A percentile compares a stretch with the other conserved stretches of the same genome.
Conservation (phyloP, 2,329 filamentous ascomycete genomes). For the Xylariaceae sp. region DNA sequence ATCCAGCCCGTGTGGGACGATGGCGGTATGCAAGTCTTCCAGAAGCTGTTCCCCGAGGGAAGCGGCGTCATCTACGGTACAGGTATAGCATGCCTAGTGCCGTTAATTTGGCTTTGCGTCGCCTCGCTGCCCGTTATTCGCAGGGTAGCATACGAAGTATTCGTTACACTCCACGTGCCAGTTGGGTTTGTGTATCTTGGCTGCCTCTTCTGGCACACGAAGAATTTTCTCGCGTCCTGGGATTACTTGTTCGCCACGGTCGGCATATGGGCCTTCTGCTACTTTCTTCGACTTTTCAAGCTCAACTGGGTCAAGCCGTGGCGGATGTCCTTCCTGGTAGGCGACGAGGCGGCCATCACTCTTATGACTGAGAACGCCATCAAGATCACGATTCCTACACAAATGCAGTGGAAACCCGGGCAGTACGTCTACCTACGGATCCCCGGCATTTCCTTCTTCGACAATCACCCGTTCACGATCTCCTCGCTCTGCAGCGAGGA, state of each 20-base stretch:
- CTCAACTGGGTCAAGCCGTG: slow-evolving; percentile 88
- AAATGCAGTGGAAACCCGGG: slow-evolving; percentile 89
- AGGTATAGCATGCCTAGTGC: slow-evolving; percentile 79
- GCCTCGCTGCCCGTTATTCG: slow-evolving; percentile 82
- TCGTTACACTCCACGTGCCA: slow-evolving; percentile 80
- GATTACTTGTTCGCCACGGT: slow-evolving; percentile 82
- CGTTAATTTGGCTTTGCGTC: slow-evolving; percentile 79
- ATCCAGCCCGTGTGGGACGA: slow-evolving; percentile 85
- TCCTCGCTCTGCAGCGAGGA: slow-evolving; percentile 90
- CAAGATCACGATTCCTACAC: slow-evolving; percentile 91
- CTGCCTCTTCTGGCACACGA: slow-evolving; percentile 93
- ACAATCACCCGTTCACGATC: slow-evolving; percentile 96
- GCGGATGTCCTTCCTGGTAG: slow-evolving; percentile 79
- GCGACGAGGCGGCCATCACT: slow-evolving; percentile 88
- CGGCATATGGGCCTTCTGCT: slow-evolving; percentile 77
- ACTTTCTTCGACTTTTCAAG: slow-evolving; percentile 75
- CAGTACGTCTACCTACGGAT: slow-evolving; percentile 95
- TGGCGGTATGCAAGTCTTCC: slow-evolving; percentile 70
- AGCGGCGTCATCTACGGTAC: slow-evolving; percentile 80
- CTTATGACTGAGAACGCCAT: slow-evolving; percentile 92
- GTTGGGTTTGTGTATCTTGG: slow-evolving; percentile 79
- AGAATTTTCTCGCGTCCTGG: slow-evolving; percentile 91
- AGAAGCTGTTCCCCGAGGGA: slow-evolving; percentile 66
- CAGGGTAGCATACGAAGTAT: slow-evolving; percentile 80
- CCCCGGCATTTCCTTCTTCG: slow-evolving; percentile 86